Evolutionary conservation across 768 basidiomycete genomes (phyloP).

Genomic region (Suillus hirtellus): DNA sequence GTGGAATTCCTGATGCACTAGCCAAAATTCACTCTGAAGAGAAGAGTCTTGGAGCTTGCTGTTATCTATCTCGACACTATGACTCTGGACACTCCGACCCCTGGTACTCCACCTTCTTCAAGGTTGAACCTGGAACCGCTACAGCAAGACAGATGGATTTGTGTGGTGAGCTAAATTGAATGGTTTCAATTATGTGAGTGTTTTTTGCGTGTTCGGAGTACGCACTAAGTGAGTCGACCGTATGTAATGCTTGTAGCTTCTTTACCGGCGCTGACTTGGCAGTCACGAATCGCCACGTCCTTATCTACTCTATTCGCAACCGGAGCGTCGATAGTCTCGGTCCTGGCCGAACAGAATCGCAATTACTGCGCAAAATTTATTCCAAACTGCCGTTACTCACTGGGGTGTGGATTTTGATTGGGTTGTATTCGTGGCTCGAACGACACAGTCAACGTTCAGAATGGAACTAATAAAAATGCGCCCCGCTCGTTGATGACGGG

Average conservation of each 20-base stretch:
- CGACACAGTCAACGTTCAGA: background rate
- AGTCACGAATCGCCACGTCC: background rate
- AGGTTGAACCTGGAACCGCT: background rate
- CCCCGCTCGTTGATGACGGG: background rate
- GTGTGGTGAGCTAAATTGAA: background rate
- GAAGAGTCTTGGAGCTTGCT: background rate
- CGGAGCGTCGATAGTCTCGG: background rate
- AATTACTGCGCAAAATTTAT: background rate
- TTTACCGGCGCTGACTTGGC: background rate
- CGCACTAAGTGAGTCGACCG: background rate
- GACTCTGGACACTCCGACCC: background rate
- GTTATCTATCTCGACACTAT: background rate
- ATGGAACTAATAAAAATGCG: background rate
- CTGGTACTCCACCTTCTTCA: background rate
- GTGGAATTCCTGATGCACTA: background rate
- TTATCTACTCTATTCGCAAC: background rate
- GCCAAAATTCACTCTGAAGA: background rate
- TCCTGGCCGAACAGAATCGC: background rate
- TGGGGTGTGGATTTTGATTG: background rate
- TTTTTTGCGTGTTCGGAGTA: background rate
- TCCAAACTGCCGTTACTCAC: background rate
- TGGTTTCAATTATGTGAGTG: background rate
- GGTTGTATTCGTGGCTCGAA: background rate
- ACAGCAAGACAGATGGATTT: background rate
- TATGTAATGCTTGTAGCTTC: background rate